phyloP scores from a whole-genome alignment of 1,139 yeast genomes.

The Yarrowia galli region DNA sequence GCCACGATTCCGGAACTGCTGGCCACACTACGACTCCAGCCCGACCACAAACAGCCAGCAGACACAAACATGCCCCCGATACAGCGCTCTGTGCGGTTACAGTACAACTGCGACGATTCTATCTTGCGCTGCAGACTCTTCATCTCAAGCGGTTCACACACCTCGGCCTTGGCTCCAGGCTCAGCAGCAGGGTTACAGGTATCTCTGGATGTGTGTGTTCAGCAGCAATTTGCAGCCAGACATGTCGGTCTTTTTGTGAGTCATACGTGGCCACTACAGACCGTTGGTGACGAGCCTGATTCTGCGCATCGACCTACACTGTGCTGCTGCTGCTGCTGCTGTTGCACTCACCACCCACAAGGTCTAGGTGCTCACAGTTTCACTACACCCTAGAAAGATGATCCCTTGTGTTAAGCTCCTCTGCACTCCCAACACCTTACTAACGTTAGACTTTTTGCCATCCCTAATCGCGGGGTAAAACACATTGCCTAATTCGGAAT shows the following conservation, averaged over 20 bases:
- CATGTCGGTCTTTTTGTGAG: neutral
- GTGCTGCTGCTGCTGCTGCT: neutral
- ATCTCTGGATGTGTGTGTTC: neutral
- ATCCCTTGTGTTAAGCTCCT: constrained; percentile 1
- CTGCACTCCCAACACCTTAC: constrained; percentile 34
- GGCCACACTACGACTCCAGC: neutral
- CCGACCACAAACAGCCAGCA: neutral
- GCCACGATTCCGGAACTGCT: neutral
- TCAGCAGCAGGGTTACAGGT: neutral
- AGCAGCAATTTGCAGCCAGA: neutral
- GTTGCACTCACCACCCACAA: constrained; percentile 2
- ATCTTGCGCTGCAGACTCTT: neutral
- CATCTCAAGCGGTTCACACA: neutral
- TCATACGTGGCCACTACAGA: neutral
- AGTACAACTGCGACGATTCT: neutral
- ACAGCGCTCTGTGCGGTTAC: neutral
- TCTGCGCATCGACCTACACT: neutral
- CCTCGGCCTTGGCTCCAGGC: neutral
- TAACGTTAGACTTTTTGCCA: constrained; percentile 38
- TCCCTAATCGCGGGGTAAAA: constrained; percentile 39
- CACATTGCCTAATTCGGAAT: constrained; percentile 37
- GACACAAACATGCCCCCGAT: neutral
- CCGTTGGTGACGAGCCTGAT: neutral
- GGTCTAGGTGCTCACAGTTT: constrained; percentile 1
- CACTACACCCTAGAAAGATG: neutral